Evolutionary conservation across 495 filamentous ascomycete species (phyloP).

Genomic region (Podospora fimiseda): DNA sequence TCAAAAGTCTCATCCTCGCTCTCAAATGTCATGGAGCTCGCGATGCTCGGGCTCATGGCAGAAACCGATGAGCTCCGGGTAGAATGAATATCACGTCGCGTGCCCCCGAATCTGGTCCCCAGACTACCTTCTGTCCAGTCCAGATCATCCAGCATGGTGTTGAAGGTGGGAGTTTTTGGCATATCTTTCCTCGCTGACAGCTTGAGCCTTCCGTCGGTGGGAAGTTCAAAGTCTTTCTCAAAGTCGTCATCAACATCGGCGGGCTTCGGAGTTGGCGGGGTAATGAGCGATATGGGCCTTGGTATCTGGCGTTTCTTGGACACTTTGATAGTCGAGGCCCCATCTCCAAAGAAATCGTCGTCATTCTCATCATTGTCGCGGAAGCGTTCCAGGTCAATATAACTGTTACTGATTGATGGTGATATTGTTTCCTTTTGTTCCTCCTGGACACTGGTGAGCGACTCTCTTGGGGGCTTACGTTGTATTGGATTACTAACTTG

Average conservation of each 20-base stretch:
- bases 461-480: slow-evolving; percentile 31
- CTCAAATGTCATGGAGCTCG: slow-evolving; percentile 84
- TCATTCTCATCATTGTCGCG: slow-evolving; percentile 54
- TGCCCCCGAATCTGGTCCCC: slow-evolving; percentile 81
- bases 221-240: slow-evolving; percentile 72
- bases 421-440: slow-evolving; percentile 24
- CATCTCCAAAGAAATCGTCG: slow-evolving; percentile 56
- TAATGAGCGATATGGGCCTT: slow-evolving; percentile 50
- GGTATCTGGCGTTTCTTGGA: slow-evolving; percentile 50
- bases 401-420: slow-evolving; percentile 24
- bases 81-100: slow-evolving; percentile 66
- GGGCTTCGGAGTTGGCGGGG: slow-evolving; percentile 47
- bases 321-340: slow-evolving; percentile 59
- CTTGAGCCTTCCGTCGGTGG: slow-evolving; percentile 51
- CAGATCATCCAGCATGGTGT: slow-evolving; percentile 61
- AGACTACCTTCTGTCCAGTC: slow-evolving; percentile 93
- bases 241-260: slow-evolving; percentile 55
- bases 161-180: slow-evolving; percentile 49
- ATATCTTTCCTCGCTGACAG: slow-evolving; percentile 54
- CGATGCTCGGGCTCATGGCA: slow-evolving; percentile 81
- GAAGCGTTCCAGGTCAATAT: slow-evolving; percentile 52
- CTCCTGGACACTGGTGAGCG: slow-evolving; percentile 15
- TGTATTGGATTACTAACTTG: slow-evolving; percentile 50
- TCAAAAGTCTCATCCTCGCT: slow-evolving; percentile 90
- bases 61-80: slow-evolving; percentile 80